phyloP scores from a whole-genome alignment of 2,329 filamentous ascomycete species.

The Arthrobotrys megalospora region DNA sequence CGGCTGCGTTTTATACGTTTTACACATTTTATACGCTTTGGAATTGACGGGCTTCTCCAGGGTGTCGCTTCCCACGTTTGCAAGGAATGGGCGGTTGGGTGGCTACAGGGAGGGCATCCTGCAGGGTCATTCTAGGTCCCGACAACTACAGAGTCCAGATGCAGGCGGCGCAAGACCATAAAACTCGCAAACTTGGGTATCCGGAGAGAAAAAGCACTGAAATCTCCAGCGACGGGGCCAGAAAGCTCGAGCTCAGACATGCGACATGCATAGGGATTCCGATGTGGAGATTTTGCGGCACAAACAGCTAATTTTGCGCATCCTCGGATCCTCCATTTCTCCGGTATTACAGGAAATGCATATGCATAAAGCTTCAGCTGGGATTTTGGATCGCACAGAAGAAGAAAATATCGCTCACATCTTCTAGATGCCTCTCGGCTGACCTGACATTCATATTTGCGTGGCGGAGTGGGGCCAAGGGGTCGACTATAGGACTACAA shows the following conservation, averaged over 20 bases:
- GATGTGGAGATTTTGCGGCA: conserved; percentile 4
- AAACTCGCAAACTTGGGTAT: conserved; percentile 15
- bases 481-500: background rate
- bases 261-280: background rate
- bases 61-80: conserved; percentile 2
- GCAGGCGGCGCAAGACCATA: background rate
- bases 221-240: background rate
- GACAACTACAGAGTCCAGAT: background rate
- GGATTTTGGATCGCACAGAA: background rate
- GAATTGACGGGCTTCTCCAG: no score
- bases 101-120: conserved; percentile 11
- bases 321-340: conserved; percentile 8
- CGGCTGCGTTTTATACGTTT: conserved; percentile 2
- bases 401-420: background rate
- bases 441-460: conserved; percentile 1
- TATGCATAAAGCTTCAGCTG: conserved; percentile 26
- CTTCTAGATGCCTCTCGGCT: conserved; percentile 22
- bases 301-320: background rate
- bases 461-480: background rate
- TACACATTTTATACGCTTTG: background rate
- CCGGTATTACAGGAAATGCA: conserved; percentile 21
- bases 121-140: background rate
- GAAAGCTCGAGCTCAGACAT: background rate
- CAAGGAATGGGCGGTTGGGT: conserved; percentile 1
- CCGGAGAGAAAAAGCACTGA: background rate